Conservation (phyloP, 2,329 filamentous ascomycete genomes). For the Cryphonectria japonica region DNA sequence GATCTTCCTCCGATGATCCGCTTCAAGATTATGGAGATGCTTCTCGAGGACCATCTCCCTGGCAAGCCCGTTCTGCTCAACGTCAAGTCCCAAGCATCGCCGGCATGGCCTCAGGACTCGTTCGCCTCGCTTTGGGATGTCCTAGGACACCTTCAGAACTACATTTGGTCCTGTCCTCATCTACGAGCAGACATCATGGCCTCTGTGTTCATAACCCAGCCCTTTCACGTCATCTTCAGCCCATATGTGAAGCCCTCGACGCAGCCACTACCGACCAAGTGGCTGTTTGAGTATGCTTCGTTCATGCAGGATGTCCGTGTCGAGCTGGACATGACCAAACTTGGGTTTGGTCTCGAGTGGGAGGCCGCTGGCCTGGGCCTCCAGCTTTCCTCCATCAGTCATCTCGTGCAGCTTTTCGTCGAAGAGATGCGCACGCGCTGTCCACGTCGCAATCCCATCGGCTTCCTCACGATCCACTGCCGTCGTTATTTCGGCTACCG, state of each 20-base stretch:
- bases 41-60: conserved; percentile 29
- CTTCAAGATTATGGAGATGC: conserved; percentile 32
- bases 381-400: conserved; percentile 35
- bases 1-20: conserved; percentile 33
- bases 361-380: conserved; percentile 34
- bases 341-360: conserved; percentile 39
- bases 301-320: conserved; percentile 44
- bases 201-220: conserved; percentile 39
- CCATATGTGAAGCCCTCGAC: conserved; percentile 40
- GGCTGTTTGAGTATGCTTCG: conserved; percentile 41
- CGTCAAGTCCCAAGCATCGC: conserved; percentile 37
- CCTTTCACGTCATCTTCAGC: conserved; percentile 45
- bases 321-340: conserved; percentile 47
- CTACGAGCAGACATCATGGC: conserved; percentile 45
- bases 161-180: conserved; percentile 39
- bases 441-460: conserved; percentile 33
- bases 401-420: conserved; percentile 38
- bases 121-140: conserved; percentile 39
- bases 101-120: conserved; percentile 41
- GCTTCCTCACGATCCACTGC: conserved; percentile 40
- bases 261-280: conserved; percentile 42
- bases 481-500: conserved; percentile 40
- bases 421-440: conserved; percentile 32
- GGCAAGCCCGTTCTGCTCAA: conserved; percentile 35
- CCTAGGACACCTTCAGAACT: conserved; percentile 34